Evolutionary conservation across 148 eudicot genomes (phyloP).

Genomic region (Diospyros kaki): DNA sequence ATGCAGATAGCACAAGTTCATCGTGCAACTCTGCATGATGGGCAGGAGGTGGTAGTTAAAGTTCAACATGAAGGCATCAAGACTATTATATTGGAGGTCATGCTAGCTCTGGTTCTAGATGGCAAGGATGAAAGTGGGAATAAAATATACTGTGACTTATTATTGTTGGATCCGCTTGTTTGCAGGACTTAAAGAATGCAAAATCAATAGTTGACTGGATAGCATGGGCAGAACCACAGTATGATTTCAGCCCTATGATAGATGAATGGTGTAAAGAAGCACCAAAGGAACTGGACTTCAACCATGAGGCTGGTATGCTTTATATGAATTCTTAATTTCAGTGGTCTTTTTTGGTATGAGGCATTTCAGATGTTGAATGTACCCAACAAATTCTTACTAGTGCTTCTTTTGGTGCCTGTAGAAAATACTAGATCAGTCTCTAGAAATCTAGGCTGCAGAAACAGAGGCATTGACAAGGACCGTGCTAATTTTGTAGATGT

Average conservation of each 20-base stretch:
- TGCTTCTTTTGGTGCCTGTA: conserved; percentile 40
- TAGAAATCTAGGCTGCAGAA: conserved; percentile 76
- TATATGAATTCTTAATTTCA: background rate
- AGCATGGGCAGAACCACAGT: conserved; percentile 99
- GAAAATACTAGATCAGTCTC: conserved; percentile 88
- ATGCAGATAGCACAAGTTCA: conserved; percentile 99
- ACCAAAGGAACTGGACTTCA: conserved; percentile 91
- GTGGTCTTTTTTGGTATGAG: background rate
- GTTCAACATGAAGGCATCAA: conserved; percentile 94
- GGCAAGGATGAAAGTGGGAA: conserved; percentile 1
- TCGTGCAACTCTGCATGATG: conserved; percentile 84
- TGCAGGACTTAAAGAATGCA: conserved; percentile 91
- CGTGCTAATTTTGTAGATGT: conserved; percentile 58
- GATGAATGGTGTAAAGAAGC: conserved; percentile 99
- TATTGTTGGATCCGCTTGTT: conserved; percentile 10
- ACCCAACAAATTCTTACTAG: background rate
- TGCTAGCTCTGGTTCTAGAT: conserved; percentile 11
- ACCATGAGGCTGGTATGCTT: conserved; percentile 85
- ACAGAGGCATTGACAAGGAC: conserved; percentile 23
- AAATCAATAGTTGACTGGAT: conserved; percentile 95
- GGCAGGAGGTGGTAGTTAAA: conserved; percentile 89
- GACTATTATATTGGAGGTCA: conserved; percentile 81
- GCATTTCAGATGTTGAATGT: conserved; percentile 3
- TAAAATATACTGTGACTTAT: conserved; percentile 16
- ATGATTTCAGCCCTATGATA: conserved; percentile 92